Evolutionary conservation across 805 yeast genomes (phyloP).

Genomic region (Wickerhamomyces ciferrii): DNA sequence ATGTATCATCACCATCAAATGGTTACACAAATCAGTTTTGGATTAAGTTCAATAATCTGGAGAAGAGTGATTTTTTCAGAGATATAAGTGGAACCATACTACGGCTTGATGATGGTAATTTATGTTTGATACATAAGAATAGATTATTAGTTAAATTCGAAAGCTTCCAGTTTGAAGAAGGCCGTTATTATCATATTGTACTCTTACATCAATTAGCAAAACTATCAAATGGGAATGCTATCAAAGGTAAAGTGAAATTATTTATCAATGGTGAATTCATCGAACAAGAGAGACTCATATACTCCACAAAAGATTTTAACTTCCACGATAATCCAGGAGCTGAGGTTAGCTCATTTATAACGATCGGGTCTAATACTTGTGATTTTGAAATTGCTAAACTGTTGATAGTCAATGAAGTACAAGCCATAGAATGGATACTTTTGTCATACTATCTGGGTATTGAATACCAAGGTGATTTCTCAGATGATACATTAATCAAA

Average conservation of each 20-base stretch:
- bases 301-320: conserved; percentile 8
- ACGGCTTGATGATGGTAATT: conserved; percentile 20
- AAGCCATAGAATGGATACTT: conserved; percentile 46
- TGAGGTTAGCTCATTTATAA: neutral
- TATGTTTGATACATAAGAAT: conserved; percentile 19
- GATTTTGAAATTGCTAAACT: conserved; percentile 25
- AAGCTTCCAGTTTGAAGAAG: conserved; percentile 10
- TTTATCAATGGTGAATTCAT: conserved; percentile 13
- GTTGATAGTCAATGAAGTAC: conserved; percentile 29
- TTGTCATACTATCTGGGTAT: conserved; percentile 42
- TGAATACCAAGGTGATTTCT: conserved; percentile 42
- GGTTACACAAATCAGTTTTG: conserved; percentile 23
- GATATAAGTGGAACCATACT: neutral
- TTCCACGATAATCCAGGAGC: neutral
- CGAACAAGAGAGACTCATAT: conserved; percentile 14
- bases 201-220: conserved; percentile 9
- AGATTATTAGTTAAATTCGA: conserved; percentile 10
- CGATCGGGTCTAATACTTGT: conserved; percentile 10
- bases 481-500: conserved; percentile 31
- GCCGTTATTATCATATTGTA: conserved; percentile 15
- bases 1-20: neutral
- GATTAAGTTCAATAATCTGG: conserved; percentile 20
- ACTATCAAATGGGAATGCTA: conserved; percentile 3
- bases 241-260: conserved; percentile 12
- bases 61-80: neutral